These are phyloP conservation scores for Stachybotrys chlorohalonatus DNA, from an alignment of 2,329 filamentous ascomycete genomes.

Conservation along the genomic window DNA sequence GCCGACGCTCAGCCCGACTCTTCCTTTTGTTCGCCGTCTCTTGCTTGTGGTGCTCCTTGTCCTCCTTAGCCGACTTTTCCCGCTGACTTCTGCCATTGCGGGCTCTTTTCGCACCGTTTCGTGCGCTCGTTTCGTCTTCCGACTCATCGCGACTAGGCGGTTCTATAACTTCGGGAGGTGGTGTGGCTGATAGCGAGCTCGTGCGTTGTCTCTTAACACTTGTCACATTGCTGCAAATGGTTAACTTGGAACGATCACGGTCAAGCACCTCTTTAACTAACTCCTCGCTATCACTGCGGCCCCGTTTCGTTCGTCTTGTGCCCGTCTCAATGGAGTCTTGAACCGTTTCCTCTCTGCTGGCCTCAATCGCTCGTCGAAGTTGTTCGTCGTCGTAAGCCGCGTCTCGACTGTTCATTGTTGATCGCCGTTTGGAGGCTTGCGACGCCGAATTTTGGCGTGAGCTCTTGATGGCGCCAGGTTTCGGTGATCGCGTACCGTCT, in stretches of 20 bases:
- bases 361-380: conserved; percentile 81
- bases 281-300: conserved; percentile 90
- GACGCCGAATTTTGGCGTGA: conserved; percentile 40
- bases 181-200: conserved; percentile 61
- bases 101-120: conserved; percentile 50
- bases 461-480: conserved; percentile 45
- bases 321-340: conserved; percentile 40
- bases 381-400: conserved; percentile 94
- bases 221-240: conserved; percentile 52
- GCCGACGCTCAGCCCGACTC: conserved; percentile 69
- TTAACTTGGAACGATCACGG: conserved; percentile 5
- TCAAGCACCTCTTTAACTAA: conserved; percentile 40
- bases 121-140: conserved; percentile 54
- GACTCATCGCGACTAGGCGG: conserved; percentile 51
- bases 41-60: conserved; percentile 62
- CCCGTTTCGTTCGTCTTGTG: conserved; percentile 66
- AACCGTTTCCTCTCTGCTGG: conserved; percentile 75
- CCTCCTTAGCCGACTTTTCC: conserved; percentile 59
- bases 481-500: conserved; percentile 46
- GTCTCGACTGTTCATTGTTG: conserved; percentile 94
- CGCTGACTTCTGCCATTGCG: conserved; percentile 51
- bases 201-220: conserved; percentile 77
- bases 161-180: conserved; percentile 37
- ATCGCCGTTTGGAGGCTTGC: conserved; percentile 70
- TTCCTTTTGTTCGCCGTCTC: conserved; percentile 76